Base-by-base conservation (phyloP, 129 eudicot species). In the Apium graveolens region DNA sequence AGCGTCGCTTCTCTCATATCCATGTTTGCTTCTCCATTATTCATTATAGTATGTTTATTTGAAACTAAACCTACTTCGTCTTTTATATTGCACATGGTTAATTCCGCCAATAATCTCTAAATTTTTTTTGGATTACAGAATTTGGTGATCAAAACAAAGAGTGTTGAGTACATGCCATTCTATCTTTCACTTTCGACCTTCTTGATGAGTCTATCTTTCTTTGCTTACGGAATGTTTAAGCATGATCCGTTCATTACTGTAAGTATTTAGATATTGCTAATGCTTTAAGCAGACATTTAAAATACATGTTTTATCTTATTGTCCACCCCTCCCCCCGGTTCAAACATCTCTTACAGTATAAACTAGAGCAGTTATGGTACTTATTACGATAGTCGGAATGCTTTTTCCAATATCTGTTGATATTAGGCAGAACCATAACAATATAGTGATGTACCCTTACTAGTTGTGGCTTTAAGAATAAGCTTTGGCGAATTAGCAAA, bases 151-250 rank as follows among this genome's bases (percentile, higher is more conserved):
- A 82, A 76, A 72, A 88, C 91, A 68, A 82, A 76, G 77, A 88
- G 91, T 39, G 89, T 85, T 3, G 91, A 88, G 31, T 88, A 82
- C 91, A 88, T 88, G 91, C 91, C 91, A n/a, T 88, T 85, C 76
- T 88, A 88, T 80, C 87, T 88, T 16, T 88, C 91, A 1, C 87
- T 88, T 10, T 76, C 91, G 7, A 88, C 91, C 63, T 85, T 88
- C 73, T 81, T 88, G 78, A 85, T 85, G 91, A 88, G 91, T 53
- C 51, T 85, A 53, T 77, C 91, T 4, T 88, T 88, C 89, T 85
- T 83, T 37, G 86, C 81, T 0, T 88, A 85, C 63, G 91, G 91
- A 65, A 77, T 88, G 74, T 74, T 88, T 72, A 88, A 88, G 75
- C 42, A 80, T 9, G 91, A 88, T 78, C 71, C 81, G 17, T 88